phyloP scores from a whole-genome alignment of 768 basidiomycete genomes.

The Strobilomyces dryophilus region DNA sequence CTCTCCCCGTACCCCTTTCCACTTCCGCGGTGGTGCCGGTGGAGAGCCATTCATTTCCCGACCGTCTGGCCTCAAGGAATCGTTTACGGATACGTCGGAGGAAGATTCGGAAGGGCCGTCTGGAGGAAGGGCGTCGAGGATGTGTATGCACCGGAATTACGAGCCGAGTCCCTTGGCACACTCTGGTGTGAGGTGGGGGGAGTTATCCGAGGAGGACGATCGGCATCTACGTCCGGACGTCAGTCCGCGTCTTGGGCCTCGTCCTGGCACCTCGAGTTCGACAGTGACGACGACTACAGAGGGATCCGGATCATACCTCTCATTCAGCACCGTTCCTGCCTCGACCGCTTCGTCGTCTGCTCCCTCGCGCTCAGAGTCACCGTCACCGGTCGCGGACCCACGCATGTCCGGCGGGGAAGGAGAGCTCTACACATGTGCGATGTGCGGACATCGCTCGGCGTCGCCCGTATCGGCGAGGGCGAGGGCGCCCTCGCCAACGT shows the following conservation, averaged over 20 bases:
- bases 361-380: constrained; percentile 17
- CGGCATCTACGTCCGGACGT: not conserved
- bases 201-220: constrained; percentile 8
- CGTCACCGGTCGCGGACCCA: constrained; percentile 1
- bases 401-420: not conserved
- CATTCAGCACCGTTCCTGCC: constrained; percentile 18
- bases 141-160: constrained; percentile 2
- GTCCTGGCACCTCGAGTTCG: constrained; percentile 20
- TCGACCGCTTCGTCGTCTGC: constrained; percentile 12
- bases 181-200: not conserved
- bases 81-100: constrained; percentile 15
- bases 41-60: constrained; percentile 12
- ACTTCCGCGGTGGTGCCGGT: not conserved
- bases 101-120: constrained; percentile 12
- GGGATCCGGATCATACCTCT: constrained; percentile 18
- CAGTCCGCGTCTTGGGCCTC: not conserved
- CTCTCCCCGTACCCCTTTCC: constrained; percentile 6
- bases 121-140: not conserved
- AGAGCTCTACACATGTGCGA: constrained; percentile 5
- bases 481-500: not conserved
- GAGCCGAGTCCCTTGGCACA: constrained; percentile 8
- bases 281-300: constrained; percentile 20
- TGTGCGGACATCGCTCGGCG: constrained; percentile 19
- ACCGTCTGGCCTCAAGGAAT: constrained; percentile 21
- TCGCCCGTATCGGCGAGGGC: not conserved